Conservation (phyloP, 78 protist species). For the Chrysochromulina parva region DNA sequence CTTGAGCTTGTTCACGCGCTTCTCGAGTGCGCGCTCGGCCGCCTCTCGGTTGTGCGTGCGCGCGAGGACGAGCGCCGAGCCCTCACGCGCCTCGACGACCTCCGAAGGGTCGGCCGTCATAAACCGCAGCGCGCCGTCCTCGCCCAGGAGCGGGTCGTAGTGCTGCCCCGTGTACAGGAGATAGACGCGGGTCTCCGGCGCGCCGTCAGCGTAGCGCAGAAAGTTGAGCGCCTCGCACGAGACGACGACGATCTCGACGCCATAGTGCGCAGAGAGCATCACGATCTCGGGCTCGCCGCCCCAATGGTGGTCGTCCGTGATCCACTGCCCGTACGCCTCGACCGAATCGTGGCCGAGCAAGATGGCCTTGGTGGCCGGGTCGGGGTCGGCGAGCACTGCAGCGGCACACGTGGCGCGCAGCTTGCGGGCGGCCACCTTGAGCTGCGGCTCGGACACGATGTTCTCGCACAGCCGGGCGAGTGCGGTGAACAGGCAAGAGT, state of each 20-base stretch:
- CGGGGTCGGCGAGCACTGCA: neutral
- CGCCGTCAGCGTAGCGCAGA: neutral
- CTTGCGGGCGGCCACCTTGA: neutral
- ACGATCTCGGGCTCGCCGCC: slow-evolving; percentile 1
- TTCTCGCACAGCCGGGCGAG: neutral
- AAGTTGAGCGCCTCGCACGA: neutral
- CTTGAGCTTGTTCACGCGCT: neutral
- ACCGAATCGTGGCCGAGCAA: neutral
- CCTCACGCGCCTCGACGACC: too few relatives aligned
- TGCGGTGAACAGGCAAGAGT: neutral
- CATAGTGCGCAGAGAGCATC: neutral
- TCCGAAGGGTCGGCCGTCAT: too few relatives aligned
- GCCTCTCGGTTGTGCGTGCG: neutral
- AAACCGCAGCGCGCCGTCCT: too few relatives aligned
- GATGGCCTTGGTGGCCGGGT: neutral
- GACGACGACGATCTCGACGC: neutral
- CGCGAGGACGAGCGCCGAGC: neutral
- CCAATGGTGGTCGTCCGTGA: neutral
- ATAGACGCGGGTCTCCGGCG: neutral
- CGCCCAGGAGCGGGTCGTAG: neutral
- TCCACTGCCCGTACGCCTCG: neutral
- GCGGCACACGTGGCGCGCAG: neutral
- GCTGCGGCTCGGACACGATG: neutral
- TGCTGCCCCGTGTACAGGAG: neutral
- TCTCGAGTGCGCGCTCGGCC: neutral